Base-by-base conservation (phyloP, 495 filamentous ascomycete species). In the Haplographium delicatum region DNA sequence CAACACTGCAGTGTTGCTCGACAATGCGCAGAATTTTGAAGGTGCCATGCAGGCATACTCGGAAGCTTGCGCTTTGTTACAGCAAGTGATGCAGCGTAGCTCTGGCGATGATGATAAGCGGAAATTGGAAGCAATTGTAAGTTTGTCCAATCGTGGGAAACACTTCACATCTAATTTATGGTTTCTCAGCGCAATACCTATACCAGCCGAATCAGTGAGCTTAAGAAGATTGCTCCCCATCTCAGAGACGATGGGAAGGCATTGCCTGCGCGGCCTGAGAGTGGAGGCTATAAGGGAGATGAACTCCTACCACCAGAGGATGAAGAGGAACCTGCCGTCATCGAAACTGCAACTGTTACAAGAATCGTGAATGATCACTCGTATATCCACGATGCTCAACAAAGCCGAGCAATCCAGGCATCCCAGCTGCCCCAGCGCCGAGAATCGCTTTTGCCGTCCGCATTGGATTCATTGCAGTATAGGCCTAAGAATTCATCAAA, bases 11-110 rank as follows among this genome's bases (percentile, higher is more conserved):
- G 93, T 98, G 13, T 75, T 94, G 47, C 79, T 97, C 25, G 93
- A 98, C 65, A 94, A 95, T 71, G 89, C 88, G 3, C 86, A 91
- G 59, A 95, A 96, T 64, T 86, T 91, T 56, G 89, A 93, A 63
- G 90, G 90, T 20, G 93, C 93, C 24, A 85, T 93, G 71, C 80
- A 88, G 59, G 90, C 93, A 20, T 98, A 98, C 62, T 75, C 73
- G 15, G 94, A 97, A 68, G 91, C 91, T 4, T 95, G 94, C 58
- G 72, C 77, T 19, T 68, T 97, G 55, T 70, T 98, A 22, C 83
- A 89, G 57, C 76, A 89, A 55, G 91, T 96, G n/a, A 86, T 97
- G 79, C 63, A 78, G 24, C 79, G 86, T 55, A 94, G 87, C 54
- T 80, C 83, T 25, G 84, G 80, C 5, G 83, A 87, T 24, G 86